Conservation (phyloP, 1,284 basidiomycete species). For the Heterobasidion annosum region DNA sequence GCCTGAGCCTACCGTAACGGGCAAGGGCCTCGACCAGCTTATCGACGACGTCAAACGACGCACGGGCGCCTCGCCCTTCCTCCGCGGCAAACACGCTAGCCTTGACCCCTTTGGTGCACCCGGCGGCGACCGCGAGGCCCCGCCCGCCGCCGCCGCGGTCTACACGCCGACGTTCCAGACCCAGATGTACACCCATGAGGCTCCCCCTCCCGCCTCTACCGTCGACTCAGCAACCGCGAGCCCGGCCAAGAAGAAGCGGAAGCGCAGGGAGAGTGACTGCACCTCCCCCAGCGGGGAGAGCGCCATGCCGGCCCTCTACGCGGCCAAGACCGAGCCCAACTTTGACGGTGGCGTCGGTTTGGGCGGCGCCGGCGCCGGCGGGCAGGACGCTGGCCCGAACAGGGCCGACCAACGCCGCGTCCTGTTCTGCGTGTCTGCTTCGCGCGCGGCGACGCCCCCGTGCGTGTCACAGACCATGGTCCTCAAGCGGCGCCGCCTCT, state of each 20-base stretch:
- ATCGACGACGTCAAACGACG: constrained; percentile 41
- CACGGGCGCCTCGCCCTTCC: constrained; percentile 35
- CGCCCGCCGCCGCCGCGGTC: constrained; percentile 18
- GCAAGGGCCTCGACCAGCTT: constrained; percentile 38
- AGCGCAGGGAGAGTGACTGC: constrained; percentile 8
- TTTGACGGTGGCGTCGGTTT: neutral
- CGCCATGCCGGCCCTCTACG: neutral
- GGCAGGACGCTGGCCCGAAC: neutral
- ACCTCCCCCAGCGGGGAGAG: neutral
- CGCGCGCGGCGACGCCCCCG: constrained; percentile 3
- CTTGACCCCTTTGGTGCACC: constrained; percentile 37
- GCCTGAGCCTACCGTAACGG: constrained; percentile 23
- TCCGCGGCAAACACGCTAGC: constrained; percentile 41
- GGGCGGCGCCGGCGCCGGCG: neutral
- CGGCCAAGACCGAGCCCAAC: neutral
- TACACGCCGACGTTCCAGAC: constrained; percentile 40
- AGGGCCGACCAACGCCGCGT: neutral
- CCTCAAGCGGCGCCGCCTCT: neutral
- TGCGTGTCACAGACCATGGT: neutral
- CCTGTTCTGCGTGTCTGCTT: constrained; percentile 1
- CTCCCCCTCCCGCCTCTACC: too few relatives aligned
- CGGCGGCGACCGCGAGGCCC: constrained; percentile 24
- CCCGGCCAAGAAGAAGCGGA: constrained; percentile 13
- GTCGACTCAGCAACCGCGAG: neutral
- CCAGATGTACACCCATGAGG: constrained; percentile 30